These are phyloP conservation scores for Pinus tabuliformis DNA, from an alignment of 75 land plant species.

Conservation along the genomic window DNA sequence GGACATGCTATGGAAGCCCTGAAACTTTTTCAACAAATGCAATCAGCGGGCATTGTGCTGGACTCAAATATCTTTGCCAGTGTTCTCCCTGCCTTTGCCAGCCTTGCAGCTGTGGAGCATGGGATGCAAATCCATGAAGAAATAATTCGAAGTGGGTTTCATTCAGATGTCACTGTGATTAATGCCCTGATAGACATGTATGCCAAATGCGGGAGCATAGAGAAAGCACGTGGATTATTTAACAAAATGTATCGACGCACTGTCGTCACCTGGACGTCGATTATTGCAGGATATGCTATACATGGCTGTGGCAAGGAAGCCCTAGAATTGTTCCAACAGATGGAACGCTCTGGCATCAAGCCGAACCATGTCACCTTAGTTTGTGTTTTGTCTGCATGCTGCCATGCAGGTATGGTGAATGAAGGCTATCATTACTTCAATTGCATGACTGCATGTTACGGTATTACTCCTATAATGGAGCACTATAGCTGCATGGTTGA, in stretches of 20 bases:
- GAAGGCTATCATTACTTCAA: conserved; percentile 14
- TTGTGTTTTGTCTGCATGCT: conserved; percentile 10
- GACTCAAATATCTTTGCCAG: conserved; percentile 62
- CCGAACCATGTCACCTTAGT: conserved; percentile 24
- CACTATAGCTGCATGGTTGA: conserved; percentile 14
- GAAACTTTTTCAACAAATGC: conserved; percentile 31
- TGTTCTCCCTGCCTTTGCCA: conserved; percentile 39
- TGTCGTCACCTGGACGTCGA: too few relatives aligned
- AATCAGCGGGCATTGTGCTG: conserved; percentile 17
- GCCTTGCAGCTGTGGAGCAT: neutral
- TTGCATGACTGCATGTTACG: conserved; percentile 19
- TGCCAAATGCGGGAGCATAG: conserved; percentile 12
- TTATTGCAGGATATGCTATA: neutral
- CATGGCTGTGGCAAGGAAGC: neutral
- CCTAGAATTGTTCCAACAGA: conserved; percentile 15
- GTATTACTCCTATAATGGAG: conserved; percentile 25
- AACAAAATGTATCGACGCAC: too few relatives aligned
- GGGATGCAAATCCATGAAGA: conserved; percentile 9
- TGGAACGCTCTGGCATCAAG: conserved; percentile 29
- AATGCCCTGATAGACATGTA: conserved; percentile 50
- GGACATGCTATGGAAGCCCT: conserved; percentile 27
- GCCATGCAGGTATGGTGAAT: conserved; percentile 1
- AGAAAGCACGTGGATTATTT: neutral
- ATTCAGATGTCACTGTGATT: conserved; percentile 26
- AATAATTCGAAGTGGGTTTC: conserved; percentile 21